Conservation (phyloP, 305 asterid genomes). For the Solanum chacoense region DNA sequence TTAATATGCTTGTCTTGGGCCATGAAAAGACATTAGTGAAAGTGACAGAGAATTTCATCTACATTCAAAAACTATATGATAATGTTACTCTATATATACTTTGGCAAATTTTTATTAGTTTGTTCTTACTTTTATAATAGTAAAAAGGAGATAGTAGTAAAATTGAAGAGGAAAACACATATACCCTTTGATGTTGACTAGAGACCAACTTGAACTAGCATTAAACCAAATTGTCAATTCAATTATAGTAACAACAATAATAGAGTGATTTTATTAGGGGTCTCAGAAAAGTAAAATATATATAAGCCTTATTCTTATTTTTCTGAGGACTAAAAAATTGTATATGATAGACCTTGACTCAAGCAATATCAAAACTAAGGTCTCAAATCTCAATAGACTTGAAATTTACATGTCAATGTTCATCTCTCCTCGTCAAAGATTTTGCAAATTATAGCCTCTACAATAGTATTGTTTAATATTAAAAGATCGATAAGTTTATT, state of each 20-base stretch:
- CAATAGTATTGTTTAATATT: background rate
- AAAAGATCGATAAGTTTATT: background rate
- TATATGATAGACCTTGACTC: background rate
- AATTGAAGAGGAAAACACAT: background rate
- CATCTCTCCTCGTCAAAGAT: background rate
- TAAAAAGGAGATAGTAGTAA: background rate
- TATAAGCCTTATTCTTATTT: background rate
- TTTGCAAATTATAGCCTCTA: background rate
- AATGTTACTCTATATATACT: background rate
- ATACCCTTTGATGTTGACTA: background rate
- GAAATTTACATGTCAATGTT: background rate
- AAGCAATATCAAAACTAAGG: background rate
- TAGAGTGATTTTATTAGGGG: rapidly evolving
- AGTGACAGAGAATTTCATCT: background rate
- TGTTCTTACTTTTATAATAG: background rate
- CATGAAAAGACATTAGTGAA: background rate
- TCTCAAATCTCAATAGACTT: background rate
- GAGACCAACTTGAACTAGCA: background rate
- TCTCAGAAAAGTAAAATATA: background rate
- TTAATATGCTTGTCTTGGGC: background rate
- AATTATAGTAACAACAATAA: background rate
- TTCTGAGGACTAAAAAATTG: background rate
- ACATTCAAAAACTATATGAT: background rate
- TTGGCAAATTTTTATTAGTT: background rate
- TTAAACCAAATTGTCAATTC: background rate